These are phyloP conservation scores for Thalassia testudinum DNA, from an alignment of 116 monocot genomes.

Conservation along the genomic window DNA sequence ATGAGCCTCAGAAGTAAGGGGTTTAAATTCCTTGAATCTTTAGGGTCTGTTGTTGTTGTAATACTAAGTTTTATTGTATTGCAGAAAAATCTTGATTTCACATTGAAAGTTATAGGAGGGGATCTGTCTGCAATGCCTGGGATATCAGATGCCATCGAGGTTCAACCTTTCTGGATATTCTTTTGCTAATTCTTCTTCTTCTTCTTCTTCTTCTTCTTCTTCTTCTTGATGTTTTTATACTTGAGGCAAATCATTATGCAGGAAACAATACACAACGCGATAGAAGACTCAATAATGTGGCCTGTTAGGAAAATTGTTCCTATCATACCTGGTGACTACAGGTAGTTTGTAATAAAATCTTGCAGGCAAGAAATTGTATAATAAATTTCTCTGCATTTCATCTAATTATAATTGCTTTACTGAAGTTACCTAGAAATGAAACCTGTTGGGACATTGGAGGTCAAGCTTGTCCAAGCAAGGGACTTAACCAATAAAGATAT, in stretches of 20 bases:
- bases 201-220: too few relatives aligned
- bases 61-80: not conserved
- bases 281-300: constrained; percentile 90
- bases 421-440: constrained; percentile 84
- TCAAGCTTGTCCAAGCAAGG: constrained; percentile 87
- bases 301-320: constrained; percentile 85
- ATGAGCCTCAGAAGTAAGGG: not conserved
- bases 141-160: constrained; percentile 63
- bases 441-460: constrained; percentile 77
- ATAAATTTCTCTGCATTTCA: too few relatives aligned
- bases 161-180: constrained; percentile 1
- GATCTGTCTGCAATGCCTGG: constrained; percentile 62
- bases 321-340: constrained; percentile 93
- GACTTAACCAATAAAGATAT: constrained; percentile 93
- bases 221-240: not conserved
- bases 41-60: not conserved
- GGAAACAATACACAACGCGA: constrained; percentile 84
- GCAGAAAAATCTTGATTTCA: constrained; percentile 50
- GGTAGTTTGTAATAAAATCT: constrained; percentile 21
- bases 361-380: too few relatives aligned
- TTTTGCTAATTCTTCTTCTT: not conserved
- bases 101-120: constrained; percentile 52
- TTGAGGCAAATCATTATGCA: constrained; percentile 8
- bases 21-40: not conserved
- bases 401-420: not conserved